phyloP scores from a whole-genome alignment of 768 basidiomycete species.

The Epithele typhae region DNA sequence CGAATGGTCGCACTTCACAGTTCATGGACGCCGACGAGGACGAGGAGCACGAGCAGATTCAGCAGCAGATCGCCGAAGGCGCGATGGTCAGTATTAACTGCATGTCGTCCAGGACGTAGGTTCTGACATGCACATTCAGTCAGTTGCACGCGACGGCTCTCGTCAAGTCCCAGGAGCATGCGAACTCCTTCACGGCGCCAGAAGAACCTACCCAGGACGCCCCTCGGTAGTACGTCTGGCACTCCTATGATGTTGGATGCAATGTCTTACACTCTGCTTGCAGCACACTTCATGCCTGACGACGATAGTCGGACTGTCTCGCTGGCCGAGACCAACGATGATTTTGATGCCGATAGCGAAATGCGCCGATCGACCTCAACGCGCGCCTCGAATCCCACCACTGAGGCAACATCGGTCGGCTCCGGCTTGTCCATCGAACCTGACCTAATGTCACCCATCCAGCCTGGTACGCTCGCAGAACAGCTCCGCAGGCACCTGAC shows the following conservation, averaged over 20 bases:
- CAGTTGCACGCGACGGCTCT: conserved; percentile 54
- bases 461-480: conserved; percentile 53
- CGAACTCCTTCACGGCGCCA: conserved; percentile 50
- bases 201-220: conserved; percentile 24
- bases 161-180: conserved; percentile 64
- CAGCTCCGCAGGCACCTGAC: conserved; percentile 58
- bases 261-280: background rate
- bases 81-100: conserved; percentile 49
- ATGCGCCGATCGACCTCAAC: conserved; percentile 36
- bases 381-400: conserved; percentile 42
- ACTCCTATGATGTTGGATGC: background rate
- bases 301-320: conserved; percentile 10
- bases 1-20: conserved; percentile 62
- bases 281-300: conserved; percentile 17
- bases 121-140: conserved; percentile 35
- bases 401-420: conserved; percentile 56
- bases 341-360: conserved; percentile 54
- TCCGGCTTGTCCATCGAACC: conserved; percentile 40
- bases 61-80: conserved; percentile 76
- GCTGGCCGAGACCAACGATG: conserved; percentile 27
- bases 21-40: conserved; percentile 90
- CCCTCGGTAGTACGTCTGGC: conserved; percentile 7
- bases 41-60: conserved; percentile 80
- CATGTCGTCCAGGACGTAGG: background rate
- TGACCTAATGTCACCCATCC: conserved; percentile 22